Base-by-base conservation (phyloP, 2,329 filamentous ascomycete species). In the Chaetomium olivaceum region DNA sequence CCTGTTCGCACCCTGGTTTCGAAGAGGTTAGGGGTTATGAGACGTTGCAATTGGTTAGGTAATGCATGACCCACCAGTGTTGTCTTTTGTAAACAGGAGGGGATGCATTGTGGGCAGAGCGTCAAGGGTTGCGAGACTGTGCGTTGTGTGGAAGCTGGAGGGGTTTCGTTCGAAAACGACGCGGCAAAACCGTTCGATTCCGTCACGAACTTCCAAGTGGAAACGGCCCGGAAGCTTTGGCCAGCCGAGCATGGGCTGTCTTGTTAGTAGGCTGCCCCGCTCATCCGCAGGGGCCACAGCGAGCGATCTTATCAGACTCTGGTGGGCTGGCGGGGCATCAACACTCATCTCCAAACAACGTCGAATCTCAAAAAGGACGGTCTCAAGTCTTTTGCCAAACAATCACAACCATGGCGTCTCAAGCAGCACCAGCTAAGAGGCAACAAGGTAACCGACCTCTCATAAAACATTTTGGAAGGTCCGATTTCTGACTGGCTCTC, bases 21-120 rank as follows among this genome's bases (percentile, higher is more conserved):
- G 25, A 2, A 4, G 9, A 43, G 21, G 60, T 59, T 62, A 66
- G 65, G 46, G 23, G 61, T 16, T 61, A 66, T 27, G 62, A 58
- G 61, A 48, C 25, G 19, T 3, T n/a, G 4, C 23, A 33, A 1
- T 29, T 31, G 43, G 2, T 31, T 25, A 4, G 25, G 16, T 27
- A 21, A 48, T 14, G 43, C 12, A n/a, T 12, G 2, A 46, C 74
- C 54, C 85, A 97, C 94, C 93, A 72, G 87, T 83, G 73, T 96
- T 96, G 76, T 97, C 90, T 77, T 95, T 92, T 31, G 92, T 97
- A 76, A 98, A 93, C 2, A 99, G 82, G 81, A 97, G 94, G 62
- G 95, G 96, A 91, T 99, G 95, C 95, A 99, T 99, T 54, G 73
- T 86, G 56, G 23, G 27, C 27, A 36, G 52, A 21, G 25, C 14